phyloP scores from a whole-genome alignment of 495 filamentous ascomycete species.

The Lophiostoma macrostomum region DNA sequence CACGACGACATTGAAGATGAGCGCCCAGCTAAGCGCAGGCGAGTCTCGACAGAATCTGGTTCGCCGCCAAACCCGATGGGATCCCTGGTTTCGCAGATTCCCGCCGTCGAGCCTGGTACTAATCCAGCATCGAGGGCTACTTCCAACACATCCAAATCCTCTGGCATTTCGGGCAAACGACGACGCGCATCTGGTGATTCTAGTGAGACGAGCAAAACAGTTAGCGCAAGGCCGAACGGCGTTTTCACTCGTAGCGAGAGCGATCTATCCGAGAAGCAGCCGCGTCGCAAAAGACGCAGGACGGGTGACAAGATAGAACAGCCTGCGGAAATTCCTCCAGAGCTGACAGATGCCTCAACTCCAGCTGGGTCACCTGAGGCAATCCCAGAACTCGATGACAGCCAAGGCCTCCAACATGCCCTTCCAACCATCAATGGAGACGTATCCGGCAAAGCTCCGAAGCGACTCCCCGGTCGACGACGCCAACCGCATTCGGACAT shows the following conservation, averaged over 20 bases:
- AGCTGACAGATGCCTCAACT: conserved; percentile 27
- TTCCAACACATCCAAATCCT: conserved; percentile 10
- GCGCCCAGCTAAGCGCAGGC: conserved; percentile 30
- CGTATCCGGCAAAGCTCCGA: conserved; percentile 27
- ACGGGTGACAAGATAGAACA: conserved; percentile 2
- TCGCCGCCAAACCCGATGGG: conserved; percentile 16
- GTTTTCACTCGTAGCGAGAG: conserved; percentile 13
- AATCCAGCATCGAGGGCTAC: conserved; percentile 8
- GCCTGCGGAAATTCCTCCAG: conserved; percentile 21
- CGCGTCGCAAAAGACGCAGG: conserved; percentile 25
- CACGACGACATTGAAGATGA: conserved; percentile 19
- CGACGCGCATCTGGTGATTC: conserved; percentile 25
- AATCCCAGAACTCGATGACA: conserved; percentile 17
- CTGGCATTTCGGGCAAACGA: conserved; percentile 16
- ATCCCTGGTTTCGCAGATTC: neutral
- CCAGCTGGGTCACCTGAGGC: conserved; percentile 25
- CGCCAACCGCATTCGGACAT: conserved; percentile 38
- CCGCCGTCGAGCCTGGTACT: neutral
- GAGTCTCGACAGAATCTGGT: conserved; percentile 28
- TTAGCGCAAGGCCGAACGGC: conserved; percentile 22
- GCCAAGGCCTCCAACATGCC: conserved; percentile 19
- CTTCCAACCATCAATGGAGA: conserved; percentile 23
- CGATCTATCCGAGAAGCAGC: conserved; percentile 23
- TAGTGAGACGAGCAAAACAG: conserved; percentile 17
- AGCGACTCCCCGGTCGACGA: conserved; percentile 40